Base-by-base conservation (phyloP, 1,284 basidiomycete genomes). In the Trichosporon inkin region DNA sequence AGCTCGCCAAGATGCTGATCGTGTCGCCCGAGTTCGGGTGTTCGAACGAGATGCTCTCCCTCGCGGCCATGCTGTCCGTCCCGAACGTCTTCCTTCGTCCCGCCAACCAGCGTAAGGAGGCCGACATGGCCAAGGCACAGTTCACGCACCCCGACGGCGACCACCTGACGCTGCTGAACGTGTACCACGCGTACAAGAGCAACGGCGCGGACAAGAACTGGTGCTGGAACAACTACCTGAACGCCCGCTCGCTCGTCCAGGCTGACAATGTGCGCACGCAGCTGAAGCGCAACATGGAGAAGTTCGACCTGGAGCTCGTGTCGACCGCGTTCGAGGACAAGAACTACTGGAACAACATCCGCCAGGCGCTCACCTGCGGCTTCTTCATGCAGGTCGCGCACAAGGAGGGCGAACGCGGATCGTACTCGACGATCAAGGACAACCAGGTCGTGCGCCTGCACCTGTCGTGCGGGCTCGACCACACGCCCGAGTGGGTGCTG, bases 371-470 rank as follows among this genome's bases (percentile, higher is more conserved):
- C 47, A 88, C 91, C 0, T 90, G 88, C 71, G 95, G 94, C 0
- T 99, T 92, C 83, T 99, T 99, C 80, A 97, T 97, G 95, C 95
- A 98, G 76, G 87, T 95, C 8, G 95, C 94, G 6, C 92, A 97
- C 78, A 92, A 91, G 76, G 90, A 93, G 72, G 91, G 91, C n/a
- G 89, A 92, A 70, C 92, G 92, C 80, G 86, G 86, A 2, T 84
- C 81, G 61, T 94, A 94, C 75, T 72, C 87, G 66, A 98, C 93
- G 0, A 86, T 96, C 65, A 98, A 97, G 80, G 93, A 98, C 75
- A 92, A 94, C 71, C 69, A 91, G 87, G 84, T 90, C 40, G 94
- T 98, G 7, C 82, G 82, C n/a, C 81, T 98, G n/a, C 95, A 99
- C 76, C 91, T 95, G 6, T 91, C 89, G 6, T 95, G 92, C 65